A percentile compares a stretch with the other conserved stretches of the same genome.
Conservation (phyloP, 73 alveolate species). For the Tetrahymena elliotti region DNA sequence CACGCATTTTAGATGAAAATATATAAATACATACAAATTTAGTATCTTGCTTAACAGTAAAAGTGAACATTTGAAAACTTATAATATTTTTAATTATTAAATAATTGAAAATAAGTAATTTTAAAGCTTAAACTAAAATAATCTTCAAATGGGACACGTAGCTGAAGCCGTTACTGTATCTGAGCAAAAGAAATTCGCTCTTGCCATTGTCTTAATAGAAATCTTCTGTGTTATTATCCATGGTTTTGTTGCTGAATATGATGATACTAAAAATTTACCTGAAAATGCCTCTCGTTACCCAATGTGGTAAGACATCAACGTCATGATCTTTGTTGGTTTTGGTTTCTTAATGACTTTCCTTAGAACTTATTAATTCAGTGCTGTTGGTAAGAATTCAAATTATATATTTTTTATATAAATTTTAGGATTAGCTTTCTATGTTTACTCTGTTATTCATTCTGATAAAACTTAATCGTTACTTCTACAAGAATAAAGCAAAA, state of each 20-base stretch:
- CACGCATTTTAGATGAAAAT: background rate
- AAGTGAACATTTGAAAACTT: background rate
- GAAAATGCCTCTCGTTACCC: constrained; percentile 40
- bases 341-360: constrained; percentile 69
- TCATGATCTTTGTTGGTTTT: constrained; percentile 83
- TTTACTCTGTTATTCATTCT: too few species aligned
- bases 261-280: background rate
- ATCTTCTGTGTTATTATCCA: background rate
- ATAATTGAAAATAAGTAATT: background rate
- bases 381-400: background rate
- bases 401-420: background rate
- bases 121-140: background rate
- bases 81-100: background rate
- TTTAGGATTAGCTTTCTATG: background rate
- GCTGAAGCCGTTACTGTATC: background rate
- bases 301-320: constrained; percentile 64
- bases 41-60: background rate
- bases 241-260: background rate
- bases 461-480: background rate
- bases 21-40: background rate
- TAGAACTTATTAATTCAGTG: constrained; percentile 28
- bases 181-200: background rate
- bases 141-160: background rate
- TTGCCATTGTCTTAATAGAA: background rate
- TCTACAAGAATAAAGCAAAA: background rate